These are phyloP conservation scores for Protomyces macrosporus DNA, from an alignment of 1,139 yeast species.

Conservation along the genomic window DNA sequence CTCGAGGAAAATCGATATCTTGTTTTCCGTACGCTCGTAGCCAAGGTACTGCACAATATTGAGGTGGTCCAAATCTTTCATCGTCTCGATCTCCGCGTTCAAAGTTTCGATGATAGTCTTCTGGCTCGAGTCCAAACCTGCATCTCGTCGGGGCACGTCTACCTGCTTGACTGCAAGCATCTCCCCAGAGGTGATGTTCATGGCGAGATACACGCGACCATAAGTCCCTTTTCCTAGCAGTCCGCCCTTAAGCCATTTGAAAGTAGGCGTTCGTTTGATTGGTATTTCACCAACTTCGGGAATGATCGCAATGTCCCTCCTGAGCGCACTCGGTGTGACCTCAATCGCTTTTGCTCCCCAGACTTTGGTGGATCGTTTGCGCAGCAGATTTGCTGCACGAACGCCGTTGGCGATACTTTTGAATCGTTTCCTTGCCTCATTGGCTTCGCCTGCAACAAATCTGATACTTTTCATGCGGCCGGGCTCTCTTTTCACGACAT, in stretches of 20 bases:
- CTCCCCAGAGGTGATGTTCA: constrained; percentile 94
- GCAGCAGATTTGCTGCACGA: constrained; percentile 28
- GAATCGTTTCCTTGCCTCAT: constrained; percentile 50
- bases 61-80: constrained; percentile 88
- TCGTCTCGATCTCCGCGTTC: constrained; percentile 84
- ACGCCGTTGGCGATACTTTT: constrained; percentile 36
- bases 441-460: constrained; percentile 87
- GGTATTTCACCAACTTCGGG: background rate
- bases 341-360: constrained; percentile 96
- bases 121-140: constrained; percentile 43
- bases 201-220: constrained; percentile 89
- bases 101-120: constrained; percentile 44
- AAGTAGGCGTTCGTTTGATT: constrained; percentile 35
- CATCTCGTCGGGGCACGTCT: constrained; percentile 52
- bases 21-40: constrained; percentile 27
- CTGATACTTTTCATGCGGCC: constrained; percentile 77
- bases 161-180: constrained; percentile 99
- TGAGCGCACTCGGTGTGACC: constrained; percentile 62
- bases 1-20: constrained; percentile 48
- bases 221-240: constrained; percentile 94
- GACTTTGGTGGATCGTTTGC: constrained; percentile 74
- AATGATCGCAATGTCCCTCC: background rate
- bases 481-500: background rate
- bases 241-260: constrained; percentile 98
- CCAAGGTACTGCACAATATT: constrained; percentile 85